Base-by-base conservation (phyloP, 1,284 basidiomycete genomes). In the Papiliotrema fonsecae region DNA sequence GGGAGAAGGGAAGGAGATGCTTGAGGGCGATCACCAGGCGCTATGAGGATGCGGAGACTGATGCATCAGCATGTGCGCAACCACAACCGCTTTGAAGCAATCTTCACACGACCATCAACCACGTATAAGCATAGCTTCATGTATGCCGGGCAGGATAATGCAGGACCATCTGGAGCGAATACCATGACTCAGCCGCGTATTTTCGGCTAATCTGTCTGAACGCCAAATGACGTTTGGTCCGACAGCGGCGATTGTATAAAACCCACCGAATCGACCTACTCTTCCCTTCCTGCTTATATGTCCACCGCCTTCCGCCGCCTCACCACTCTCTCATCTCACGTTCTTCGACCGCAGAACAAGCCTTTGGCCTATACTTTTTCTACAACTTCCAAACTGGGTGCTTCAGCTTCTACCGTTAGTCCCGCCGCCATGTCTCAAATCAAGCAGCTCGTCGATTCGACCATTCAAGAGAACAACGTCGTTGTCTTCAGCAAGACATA, bases 401-500 rank as follows among this genome's bases (percentile, higher is more conserved):
- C 69, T 16, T 18, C 47, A 48, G 38, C 38, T 25, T 70, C 69
- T 34, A 59, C 67, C 38, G 44, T 60, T 30, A 34, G 55, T n/a
- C 58, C 67, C 11, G 53, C 57, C 43, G 56, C 49, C 42, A 69
- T 65, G 61, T 52, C 49, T 31, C 54, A 57, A 42, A 55, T 60
- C 39, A 72, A 73, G 58, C 41, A 60, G 31, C 52, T 70, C 27
- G 70, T 74, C 52, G 69, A 73, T 51, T 47, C 57, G 50, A 61
- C 64, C 27, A 71, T 74, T 58, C 60, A 62, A 49, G 62, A 68
- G 42, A 65, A 74, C 62, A 59, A 67, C 51, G 66, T 72, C 43
- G 61, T 70, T 40, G 63, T 74, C 28, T 73, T 70, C 55, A 62
- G 62, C 54, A 74, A 74, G 61, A 56, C 61, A 27, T 73, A 68